Base-by-base conservation (phyloP, 2,329 filamentous ascomycete genomes). In the Fusarium sp. region DNA sequence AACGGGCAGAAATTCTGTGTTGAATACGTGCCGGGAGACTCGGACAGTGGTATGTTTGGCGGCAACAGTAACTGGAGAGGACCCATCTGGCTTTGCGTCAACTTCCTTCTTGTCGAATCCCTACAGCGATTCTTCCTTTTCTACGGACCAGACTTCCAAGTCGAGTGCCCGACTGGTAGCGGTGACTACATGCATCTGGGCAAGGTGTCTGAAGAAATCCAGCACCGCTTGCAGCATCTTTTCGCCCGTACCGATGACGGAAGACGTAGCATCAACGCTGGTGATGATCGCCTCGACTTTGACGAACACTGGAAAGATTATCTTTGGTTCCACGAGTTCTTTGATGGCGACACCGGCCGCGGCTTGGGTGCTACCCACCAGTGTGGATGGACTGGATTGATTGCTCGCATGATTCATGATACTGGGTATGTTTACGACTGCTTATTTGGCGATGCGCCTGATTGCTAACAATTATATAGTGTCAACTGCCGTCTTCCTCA, bases 31-130 rank as follows among this genome's bases (percentile, higher is more conserved):
- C 90, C 96, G 2, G 96, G 95, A n/a, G 95, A 98, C 76, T 97
- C 95, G 1, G 94, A 98, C 80, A 97, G 92, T 74, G 93, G 93
- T 5, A 86, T 98, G 7, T 98, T 98, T 74, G 95, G 95, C 52
- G 95, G 95, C 69, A 98, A 98, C 85, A 97, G 94, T 78, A 98
- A 98, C 80, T 98, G 95, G 95, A 89, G 95, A 81, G 95, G 91
- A 1, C 95, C 96, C 0, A 95, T 97, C 71, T 98, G 95, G 95
- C 85, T 97, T 47, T 96, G 93, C 65, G 94, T 97, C 81, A 98
- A 98, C 80, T 97, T 97, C 81, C 81, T 98, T 52, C 86, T 98
- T 15, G 91, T 98, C 39, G 95, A 98, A 78, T 95, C 94, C 8
- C 86, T 97, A n/a, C 92, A 97, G 73, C 87, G 95, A 30, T 98